These are phyloP conservation scores for Martensiomyces pterosporus DNA, from an alignment of 192 early-diverging fungal species.

Conservation along the genomic window DNA sequence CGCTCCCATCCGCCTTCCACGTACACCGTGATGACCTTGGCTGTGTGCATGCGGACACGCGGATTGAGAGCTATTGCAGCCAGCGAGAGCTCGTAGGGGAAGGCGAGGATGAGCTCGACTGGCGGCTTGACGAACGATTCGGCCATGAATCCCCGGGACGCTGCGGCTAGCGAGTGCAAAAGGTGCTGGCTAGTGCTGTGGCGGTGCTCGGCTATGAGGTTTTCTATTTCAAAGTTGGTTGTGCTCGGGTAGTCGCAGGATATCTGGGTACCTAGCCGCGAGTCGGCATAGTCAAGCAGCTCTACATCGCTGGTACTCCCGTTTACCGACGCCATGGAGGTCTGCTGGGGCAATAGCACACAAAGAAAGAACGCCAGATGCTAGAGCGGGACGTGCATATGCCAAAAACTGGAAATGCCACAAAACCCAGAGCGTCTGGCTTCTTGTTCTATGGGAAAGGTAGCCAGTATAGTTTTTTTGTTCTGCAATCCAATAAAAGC, in stretches of 20 bases:
- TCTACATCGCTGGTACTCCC: too few species aligned
- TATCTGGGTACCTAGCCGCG: slow-evolving; percentile 9
- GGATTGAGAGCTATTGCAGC: slow-evolving; percentile 16
- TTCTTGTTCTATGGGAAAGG: too few species aligned
- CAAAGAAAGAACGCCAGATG: too few species aligned
- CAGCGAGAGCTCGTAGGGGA: slow-evolving; percentile 12
- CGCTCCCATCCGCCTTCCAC: slow-evolving; percentile 1
- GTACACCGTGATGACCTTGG: slow-evolving; percentile 1
- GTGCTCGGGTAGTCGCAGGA: slow-evolving; percentile 8
- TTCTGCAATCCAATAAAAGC: too few species aligned
- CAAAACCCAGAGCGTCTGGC: too few species aligned
- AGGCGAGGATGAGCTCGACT: slow-evolving; percentile 5
- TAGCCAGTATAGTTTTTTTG: too few species aligned
- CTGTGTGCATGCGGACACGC: slow-evolving; percentile 7
- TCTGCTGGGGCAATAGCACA: too few species aligned
- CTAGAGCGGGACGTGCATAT: too few species aligned
- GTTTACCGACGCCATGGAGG: too few species aligned
- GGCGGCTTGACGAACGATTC: slow-evolving; percentile 31
- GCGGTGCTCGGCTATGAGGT: slow-evolving; percentile 5
- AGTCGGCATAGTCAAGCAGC: slow-evolving; percentile 25
- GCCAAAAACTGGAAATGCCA: too few species aligned
- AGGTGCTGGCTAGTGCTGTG: neutral
- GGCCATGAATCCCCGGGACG: slow-evolving; percentile 9
- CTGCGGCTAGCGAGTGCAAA: neutral
- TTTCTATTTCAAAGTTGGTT: slow-evolving; percentile 11